Evolutionary conservation across 2,329 filamentous ascomycete genomes (phyloP), one percentile per base, ranked within the genome.

Genomic region (Parasarocladium wereldwijsianum): DNA sequence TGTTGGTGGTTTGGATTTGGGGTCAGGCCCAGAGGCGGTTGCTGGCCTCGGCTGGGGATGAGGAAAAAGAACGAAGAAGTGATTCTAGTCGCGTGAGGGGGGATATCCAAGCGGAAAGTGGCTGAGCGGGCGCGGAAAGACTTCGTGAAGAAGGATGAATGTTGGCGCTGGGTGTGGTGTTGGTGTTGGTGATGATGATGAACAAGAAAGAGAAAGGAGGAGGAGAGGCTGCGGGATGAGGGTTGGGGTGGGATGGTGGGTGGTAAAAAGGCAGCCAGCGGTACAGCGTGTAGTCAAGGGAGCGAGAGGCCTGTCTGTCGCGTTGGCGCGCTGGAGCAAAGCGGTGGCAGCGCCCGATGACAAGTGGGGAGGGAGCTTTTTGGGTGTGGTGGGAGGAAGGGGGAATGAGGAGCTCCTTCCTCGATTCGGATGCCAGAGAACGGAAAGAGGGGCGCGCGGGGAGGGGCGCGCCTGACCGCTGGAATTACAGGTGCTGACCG

Each of bases 1-100:
- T 54, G 43, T 44, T 50, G 45, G 47, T 42, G 44, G 37, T 36
- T 29, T 39, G 33, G 36, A 38, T 31, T 34, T 32, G 27, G 35
- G n/a, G 23, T 30, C 20, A 30, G 36, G 38, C 33, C 36, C 27
- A 36, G 43, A 50, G 49, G 49, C 45, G 47, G 36, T 42, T 20
- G 29, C 34, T 38, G 37, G 42, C 49, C 47, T 52, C 41, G 41
- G 20, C 9, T 16, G 26, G 16, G 24, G 24, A 15, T n/a, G 12
- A 29, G 23, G 26, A 22, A 28, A 20, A 24, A 20, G 8, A 8
- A 23, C 24, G 14, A 23, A 24, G 28, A 30, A 17, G 28, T 30
- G 20, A 24, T 24, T 15, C 20, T 9, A 30, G 19, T 19, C 15
- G 24, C 20, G n/a, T 17, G 12, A 13, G 26, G 5, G 23, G 28